Evolutionary conservation across 2,329 filamentous ascomycete genomes (phyloP), one percentile per base, ranked within the genome.

Genomic region (Cladobotryum protrusum): DNA sequence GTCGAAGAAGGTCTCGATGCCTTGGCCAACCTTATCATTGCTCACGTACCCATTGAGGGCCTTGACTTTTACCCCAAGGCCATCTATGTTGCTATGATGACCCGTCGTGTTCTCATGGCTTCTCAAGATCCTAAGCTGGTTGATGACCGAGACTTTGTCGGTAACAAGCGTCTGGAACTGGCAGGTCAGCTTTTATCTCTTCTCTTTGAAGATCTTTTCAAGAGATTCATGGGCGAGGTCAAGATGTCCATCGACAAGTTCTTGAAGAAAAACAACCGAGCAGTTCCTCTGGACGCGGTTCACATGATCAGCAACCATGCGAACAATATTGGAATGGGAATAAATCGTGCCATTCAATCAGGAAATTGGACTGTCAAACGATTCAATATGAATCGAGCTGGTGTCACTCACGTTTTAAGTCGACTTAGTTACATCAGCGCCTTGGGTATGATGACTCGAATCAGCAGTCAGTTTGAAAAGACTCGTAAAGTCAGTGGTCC

Each of bases 381-480:
- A 66, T 99, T 99, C 74, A 90, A 92, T 68, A 99, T 99, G 93
- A 95, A 97, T 64, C 80, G 92, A 65, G 92, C 93, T 18, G 93
- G 93, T 64, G 90, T 99, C 18, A 97, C 95, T 0, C 93, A 99
- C 68, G 90, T 99, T 37, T 76, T 99, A 44, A 97, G 92, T 69
- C 83, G 93, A 56, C 76, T 99, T 49, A 97, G 92, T 68, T 99
- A 97, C 64, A 96, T 99, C 67, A 88, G 87, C 55, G 93, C 93
- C 24, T 80, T 99, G 24, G 95, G 95, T 55, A 99, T 99, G 95
- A 99, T 99, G 93, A 99, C 93, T 13, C 81, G 93, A 67, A 97
- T 99, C 62, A 93, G 87, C 67, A 95, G 88, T 78, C 93, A 99
- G 72, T 99, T 99, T 63, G 93, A 99, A 67, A 99, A 99, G 77